phyloP scores from a whole-genome alignment of 192 early-diverging fungal genomes.

The Mortierella hygrophila region DNA sequence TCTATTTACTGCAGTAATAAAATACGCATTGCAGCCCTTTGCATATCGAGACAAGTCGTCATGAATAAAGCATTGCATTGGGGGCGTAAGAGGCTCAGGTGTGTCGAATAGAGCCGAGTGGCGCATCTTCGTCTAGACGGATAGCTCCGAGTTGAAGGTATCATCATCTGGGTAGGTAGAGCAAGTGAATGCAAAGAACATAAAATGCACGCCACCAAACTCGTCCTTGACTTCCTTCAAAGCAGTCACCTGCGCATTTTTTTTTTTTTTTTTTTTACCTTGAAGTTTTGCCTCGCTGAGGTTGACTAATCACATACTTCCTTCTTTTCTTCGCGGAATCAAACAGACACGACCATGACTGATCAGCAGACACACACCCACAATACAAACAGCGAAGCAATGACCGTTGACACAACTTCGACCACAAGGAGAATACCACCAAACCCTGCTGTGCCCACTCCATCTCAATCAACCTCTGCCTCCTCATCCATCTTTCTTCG shows the following conservation, averaged over 20 bases:
- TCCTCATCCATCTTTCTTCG: slow-evolving; percentile 17
- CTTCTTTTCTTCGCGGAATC: neutral
- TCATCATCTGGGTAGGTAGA: too few relatives aligned
- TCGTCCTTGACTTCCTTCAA: neutral
- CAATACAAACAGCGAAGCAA: neutral
- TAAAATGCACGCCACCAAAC: neutral
- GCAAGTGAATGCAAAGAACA: neutral
- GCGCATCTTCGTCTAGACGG: neutral
- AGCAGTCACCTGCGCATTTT: neutral
- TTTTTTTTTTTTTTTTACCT: slow-evolving; percentile 9
- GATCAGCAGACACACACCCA: neutral
- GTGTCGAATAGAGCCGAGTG: neutral
- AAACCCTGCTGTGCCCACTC: neutral
- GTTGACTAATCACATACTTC: neutral
- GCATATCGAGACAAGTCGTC: too few relatives aligned
- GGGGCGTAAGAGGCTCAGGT: neutral
- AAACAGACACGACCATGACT: neutral
- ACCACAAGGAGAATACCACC: neutral
- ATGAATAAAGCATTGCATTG: neutral
- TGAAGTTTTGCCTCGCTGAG: neutral
- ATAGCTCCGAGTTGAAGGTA: neutral
- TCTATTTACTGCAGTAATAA: too few relatives aligned
- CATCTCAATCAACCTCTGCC: neutral
- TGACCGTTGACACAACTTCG: neutral
- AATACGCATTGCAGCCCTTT: too few relatives aligned